phyloP scores from a whole-genome alignment of 768 basidiomycete species.

The Hebeloma cylindrosporum region DNA sequence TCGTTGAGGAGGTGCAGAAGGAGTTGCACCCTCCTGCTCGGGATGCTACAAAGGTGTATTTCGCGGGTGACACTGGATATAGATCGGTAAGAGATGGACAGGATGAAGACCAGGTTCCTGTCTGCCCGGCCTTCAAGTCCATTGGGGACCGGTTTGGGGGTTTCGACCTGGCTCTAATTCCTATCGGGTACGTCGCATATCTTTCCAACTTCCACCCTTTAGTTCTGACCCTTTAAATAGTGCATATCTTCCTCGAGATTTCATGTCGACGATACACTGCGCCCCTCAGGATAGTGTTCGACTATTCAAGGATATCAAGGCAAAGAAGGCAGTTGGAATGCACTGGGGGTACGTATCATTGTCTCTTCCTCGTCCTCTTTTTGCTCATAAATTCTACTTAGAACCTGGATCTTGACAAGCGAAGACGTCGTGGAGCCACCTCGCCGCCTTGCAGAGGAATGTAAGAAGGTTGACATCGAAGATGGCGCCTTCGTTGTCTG shows the following conservation, averaged over 20 bases:
- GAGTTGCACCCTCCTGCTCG: constrained; percentile 11
- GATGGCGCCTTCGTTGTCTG: constrained; percentile 55
- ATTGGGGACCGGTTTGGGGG: constrained; percentile 63
- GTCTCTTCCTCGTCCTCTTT: not conserved
- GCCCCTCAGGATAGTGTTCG: constrained; percentile 68
- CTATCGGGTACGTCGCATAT: constrained; percentile 49
- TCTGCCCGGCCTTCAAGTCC: constrained; percentile 72
- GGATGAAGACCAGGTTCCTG: constrained; percentile 51
- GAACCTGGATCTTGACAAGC: constrained; percentile 52
- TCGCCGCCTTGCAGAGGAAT: constrained; percentile 49
- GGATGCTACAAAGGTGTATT: constrained; percentile 45
- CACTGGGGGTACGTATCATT: constrained; percentile 58
- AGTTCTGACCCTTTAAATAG: constrained; percentile 31
- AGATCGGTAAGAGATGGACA: constrained; percentile 45
- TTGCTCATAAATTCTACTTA: constrained; percentile 15
- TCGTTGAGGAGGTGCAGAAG: constrained; percentile 48
- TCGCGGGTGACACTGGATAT: constrained; percentile 73
- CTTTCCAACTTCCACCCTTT: constrained; percentile 18
- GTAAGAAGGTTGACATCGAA: constrained; percentile 50
- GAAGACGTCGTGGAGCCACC: constrained; percentile 66
- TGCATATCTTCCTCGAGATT: constrained; percentile 54
- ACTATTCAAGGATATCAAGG: constrained; percentile 62
- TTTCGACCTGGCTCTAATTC: constrained; percentile 70
- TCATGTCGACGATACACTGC: constrained; percentile 62
- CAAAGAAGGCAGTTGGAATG: constrained; percentile 63